Conservation (phyloP, 306 rosid genomes). For the Cucurbita argyrosperma region DNA sequence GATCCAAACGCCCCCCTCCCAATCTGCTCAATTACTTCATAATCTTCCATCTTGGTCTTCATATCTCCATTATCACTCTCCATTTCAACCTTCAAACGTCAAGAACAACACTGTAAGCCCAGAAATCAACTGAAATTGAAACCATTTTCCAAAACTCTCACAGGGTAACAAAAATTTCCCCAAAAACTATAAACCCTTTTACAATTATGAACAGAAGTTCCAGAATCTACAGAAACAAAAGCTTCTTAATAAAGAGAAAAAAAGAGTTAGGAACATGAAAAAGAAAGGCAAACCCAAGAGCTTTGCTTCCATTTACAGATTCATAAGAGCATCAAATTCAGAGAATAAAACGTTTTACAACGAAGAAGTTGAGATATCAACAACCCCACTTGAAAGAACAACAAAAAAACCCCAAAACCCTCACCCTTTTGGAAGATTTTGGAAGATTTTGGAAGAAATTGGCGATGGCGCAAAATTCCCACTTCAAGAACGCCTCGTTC, state of each 20-base stretch:
- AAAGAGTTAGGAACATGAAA: conserved; percentile 17
- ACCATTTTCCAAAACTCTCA: conserved; percentile 15
- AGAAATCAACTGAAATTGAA: conserved; percentile 8
- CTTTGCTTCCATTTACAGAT: conserved; percentile 71
- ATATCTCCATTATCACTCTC: conserved; percentile 40
- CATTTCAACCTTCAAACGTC: conserved; percentile 38
- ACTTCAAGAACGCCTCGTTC: background rate
- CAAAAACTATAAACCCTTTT: conserved; percentile 10
- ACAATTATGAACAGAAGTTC: conserved; percentile 13
- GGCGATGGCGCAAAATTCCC: background rate
- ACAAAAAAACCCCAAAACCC: background rate
- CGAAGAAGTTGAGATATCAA: conserved; percentile 40
- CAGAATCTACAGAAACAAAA: conserved; percentile 14
- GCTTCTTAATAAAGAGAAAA: conserved; percentile 6
- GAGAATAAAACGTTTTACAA: conserved; percentile 36
- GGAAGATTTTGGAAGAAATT: background rate
- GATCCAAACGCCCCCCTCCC: conserved; percentile 83
- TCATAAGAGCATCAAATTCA: conserved; percentile 14
- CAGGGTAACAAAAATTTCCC: conserved; percentile 8
- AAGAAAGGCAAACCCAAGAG: conserved; percentile 29
- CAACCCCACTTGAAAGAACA: conserved; percentile 23
- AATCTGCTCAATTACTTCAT: conserved; percentile 65
- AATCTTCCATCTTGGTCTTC: conserved; percentile 57
- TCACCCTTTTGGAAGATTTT: background rate
- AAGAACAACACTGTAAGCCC: conserved; percentile 14